These are phyloP conservation scores for Kwoniella botswanensis DNA, from an alignment of 768 basidiomycete genomes.

Conservation along the genomic window DNA sequence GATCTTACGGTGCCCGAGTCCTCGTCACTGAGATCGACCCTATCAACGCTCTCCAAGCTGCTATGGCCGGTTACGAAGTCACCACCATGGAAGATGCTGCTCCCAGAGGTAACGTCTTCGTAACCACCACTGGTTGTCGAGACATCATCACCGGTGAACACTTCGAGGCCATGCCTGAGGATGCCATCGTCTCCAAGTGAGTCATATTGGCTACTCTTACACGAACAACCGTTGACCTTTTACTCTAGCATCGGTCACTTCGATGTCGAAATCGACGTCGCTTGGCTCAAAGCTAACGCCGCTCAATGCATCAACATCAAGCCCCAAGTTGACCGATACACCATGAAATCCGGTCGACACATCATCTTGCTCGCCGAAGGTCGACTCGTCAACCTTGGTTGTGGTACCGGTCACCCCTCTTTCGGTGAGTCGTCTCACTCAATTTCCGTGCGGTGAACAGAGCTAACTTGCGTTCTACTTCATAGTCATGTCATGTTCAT, in stretches of 20 bases:
- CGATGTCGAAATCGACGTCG: conserved; percentile 81
- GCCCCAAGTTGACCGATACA: conserved; percentile 98
- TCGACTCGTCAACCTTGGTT: conserved; percentile 98
- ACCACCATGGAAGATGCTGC: conserved; percentile 99
- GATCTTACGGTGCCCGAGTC: conserved; percentile 96
- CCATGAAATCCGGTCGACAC: conserved; percentile 89
- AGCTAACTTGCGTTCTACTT: not conserved
- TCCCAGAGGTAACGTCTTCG: conserved; percentile 83
- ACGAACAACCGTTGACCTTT: not conserved
- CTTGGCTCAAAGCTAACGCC: conserved; percentile 96
- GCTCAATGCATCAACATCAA: conserved; percentile 84
- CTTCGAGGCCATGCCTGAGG: conserved; percentile 93
- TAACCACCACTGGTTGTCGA: conserved; percentile 97
- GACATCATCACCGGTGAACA: conserved; percentile 94
- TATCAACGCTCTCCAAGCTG: conserved; percentile 99
- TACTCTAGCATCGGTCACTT: conserved; percentile 60
- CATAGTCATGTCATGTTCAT: conserved; percentile 97
- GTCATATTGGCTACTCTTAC: conserved; percentile 53
- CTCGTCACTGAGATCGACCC: conserved; percentile 98
- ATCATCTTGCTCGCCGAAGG: conserved; percentile 97
- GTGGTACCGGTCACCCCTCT: conserved; percentile 97
- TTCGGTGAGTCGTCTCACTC: conserved; percentile 61
- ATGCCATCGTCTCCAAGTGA: conserved; percentile 97
- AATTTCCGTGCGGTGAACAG: not conserved
- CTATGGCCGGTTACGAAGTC: conserved; percentile 99